These are phyloP conservation scores for Solanum bukasovii DNA, from an alignment of 257 asterid species.

Conservation along the genomic window DNA sequence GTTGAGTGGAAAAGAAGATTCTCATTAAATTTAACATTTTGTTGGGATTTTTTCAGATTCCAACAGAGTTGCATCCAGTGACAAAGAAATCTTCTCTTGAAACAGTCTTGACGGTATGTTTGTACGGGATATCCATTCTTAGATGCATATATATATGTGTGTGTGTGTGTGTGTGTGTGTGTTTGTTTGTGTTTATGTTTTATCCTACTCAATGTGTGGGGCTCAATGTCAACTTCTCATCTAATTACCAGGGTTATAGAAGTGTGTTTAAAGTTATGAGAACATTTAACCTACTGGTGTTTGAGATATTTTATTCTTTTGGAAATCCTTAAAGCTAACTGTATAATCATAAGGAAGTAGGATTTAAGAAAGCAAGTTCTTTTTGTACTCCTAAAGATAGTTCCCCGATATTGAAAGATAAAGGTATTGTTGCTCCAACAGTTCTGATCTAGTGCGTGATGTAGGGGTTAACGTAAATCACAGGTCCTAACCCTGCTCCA, in stretches of 20 bases:
- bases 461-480: not conserved
- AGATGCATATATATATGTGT: not conserved
- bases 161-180: not conserved
- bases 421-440: not conserved
- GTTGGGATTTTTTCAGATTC: constrained; percentile 56
- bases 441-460: not conserved
- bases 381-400: not conserved
- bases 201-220: not conserved
- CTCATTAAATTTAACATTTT: not conserved
- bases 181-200: not conserved
- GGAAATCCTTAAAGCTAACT: not conserved
- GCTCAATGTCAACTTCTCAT: not conserved
- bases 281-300: not conserved
- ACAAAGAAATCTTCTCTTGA: constrained; percentile 82
- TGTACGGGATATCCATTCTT: not conserved
- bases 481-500: not conserved
- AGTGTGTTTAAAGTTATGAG: not conserved
- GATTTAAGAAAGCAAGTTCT: not conserved
- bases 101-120: constrained; percentile 90
- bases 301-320: not conserved
- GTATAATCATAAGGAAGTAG: not conserved
- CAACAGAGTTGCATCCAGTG: constrained; percentile 80
- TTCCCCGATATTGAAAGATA: not conserved
- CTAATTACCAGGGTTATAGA: not conserved
- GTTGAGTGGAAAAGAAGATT: not conserved